phyloP scores from a whole-genome alignment of 345 rosid species.

The Citrus medica region DNA sequence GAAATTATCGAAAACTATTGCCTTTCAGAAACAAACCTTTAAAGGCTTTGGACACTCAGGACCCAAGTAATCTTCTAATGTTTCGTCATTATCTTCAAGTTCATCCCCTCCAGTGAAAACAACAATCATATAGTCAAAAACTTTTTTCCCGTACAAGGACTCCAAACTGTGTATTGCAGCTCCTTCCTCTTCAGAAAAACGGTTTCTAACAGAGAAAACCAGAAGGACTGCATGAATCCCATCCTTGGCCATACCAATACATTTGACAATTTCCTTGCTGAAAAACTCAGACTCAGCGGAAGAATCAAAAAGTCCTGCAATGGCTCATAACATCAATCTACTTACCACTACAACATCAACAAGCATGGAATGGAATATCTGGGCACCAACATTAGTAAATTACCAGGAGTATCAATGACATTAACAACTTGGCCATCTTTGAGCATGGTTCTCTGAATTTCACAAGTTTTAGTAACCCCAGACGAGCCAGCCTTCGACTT shows the following conservation, averaged over 20 bases:
- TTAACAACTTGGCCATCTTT: conserved; percentile 67
- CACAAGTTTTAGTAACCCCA: conserved; percentile 33
- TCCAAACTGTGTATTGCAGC: conserved; percentile 62
- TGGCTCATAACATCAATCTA: conserved; percentile 2
- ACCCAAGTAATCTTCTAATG: conserved; percentile 67
- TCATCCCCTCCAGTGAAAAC: conserved; percentile 94
- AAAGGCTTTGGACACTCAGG: conserved; percentile 68
- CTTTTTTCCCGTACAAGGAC: conserved; percentile 70
- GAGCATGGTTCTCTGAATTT: conserved; percentile 48
- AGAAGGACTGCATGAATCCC: conserved; percentile 81
- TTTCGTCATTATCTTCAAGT: conserved; percentile 75
- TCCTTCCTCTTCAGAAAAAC: conserved; percentile 70
- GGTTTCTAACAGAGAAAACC: conserved; percentile 59
- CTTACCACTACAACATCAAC: neutral
- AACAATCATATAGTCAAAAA: conserved; percentile 70
- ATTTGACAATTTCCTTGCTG: conserved; percentile 79
- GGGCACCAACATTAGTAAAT: neutral
- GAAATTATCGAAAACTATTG: neutral
- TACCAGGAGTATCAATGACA: conserved; percentile 96
- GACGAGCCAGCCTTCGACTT: no score
- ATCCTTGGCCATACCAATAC: conserved; percentile 75
- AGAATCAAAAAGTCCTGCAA: conserved; percentile 76
- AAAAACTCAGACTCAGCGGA: conserved; percentile 54
- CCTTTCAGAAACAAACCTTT: conserved; percentile 43
- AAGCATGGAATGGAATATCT: neutral